Evolutionary conservation across 805 yeast genomes (phyloP).

Genomic region (Nakazawaea anatomiae): DNA sequence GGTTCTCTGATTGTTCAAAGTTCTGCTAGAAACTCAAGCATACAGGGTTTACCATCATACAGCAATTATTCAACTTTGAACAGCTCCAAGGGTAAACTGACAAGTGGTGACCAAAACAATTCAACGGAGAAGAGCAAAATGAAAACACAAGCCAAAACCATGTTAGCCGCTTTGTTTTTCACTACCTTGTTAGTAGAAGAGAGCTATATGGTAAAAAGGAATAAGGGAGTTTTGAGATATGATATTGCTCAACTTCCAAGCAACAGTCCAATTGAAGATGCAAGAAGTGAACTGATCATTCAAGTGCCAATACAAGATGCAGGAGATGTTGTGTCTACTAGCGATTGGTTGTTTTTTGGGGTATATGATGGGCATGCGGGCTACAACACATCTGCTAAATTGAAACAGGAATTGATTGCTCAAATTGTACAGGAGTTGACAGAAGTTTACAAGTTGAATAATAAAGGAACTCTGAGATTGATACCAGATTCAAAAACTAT

Average conservation of each 20-base stretch:
- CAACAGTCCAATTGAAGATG: conserved; percentile 93
- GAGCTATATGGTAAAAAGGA: conserved; percentile 72
- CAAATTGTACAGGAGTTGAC: conserved; percentile 76
- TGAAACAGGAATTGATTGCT: conserved; percentile 72
- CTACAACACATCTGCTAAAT: conserved; percentile 83
- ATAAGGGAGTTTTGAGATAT: conserved; percentile 82
- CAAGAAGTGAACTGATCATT: conserved; percentile 75
- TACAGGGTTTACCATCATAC: not conserved
- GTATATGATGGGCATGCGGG: conserved; percentile 97
- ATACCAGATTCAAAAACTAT: conserved; percentile 65
- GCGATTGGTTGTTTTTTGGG: conserved; percentile 93
- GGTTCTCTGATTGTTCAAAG: not conserved
- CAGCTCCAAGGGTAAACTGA: not conserved
- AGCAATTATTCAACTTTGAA: conserved; percentile 2
- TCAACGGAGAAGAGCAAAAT: not conserved
- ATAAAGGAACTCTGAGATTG: conserved; percentile 37
- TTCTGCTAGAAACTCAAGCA: too few relatives aligned
- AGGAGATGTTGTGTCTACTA: conserved; percentile 35
- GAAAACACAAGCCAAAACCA: conserved; percentile 3
- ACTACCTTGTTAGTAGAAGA: conserved; percentile 45
- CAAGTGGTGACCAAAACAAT: not conserved
- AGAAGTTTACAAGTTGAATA: conserved; percentile 53
- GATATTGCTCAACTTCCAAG: conserved; percentile 88
- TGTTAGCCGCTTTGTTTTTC: conserved; percentile 8
- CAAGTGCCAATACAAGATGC: conserved; percentile 70